Evolutionary conservation across 495 filamentous ascomycete species (phyloP).

Genomic region (Neurospora sp.): DNA sequence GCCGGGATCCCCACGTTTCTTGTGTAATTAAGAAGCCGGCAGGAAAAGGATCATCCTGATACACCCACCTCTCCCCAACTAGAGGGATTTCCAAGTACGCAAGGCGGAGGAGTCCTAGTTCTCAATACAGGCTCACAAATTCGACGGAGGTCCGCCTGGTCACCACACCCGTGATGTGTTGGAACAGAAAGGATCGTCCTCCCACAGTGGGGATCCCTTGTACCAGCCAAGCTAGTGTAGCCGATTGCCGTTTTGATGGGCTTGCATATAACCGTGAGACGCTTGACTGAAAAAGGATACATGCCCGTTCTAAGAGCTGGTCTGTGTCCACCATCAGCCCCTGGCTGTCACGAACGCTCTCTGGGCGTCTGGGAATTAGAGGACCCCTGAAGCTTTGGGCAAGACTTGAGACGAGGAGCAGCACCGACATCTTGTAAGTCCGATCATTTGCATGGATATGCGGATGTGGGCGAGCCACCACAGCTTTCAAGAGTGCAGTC

Average conservation of each 20-base stretch:
- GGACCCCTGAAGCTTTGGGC: conserved; percentile 21
- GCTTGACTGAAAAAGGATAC: conserved; percentile 20
- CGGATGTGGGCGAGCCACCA: conserved; percentile 20
- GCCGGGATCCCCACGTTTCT: background rate
- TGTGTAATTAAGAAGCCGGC: background rate
- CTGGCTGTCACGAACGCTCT: conserved; percentile 19
- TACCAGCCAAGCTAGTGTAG: conserved; percentile 10
- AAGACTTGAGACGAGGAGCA: conserved; percentile 39
- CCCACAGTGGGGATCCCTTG: conserved; percentile 2
- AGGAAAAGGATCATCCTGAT: background rate
- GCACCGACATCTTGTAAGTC: conserved; percentile 23
- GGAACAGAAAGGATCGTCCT: background rate
- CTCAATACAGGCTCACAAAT: background rate
- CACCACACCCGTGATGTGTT: background rate
- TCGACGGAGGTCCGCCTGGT: background rate
- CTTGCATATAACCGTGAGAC: conserved; percentile 15
- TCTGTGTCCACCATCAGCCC: conserved; percentile 10
- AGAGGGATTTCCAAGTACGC: background rate
- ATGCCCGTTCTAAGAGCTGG: conserved; percentile 19
- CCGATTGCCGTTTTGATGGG: conserved; percentile 13
- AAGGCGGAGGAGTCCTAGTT: background rate
- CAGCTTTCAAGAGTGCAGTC: conserved; percentile 28
- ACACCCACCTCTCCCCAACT: background rate
- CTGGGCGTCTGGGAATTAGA: conserved; percentile 21
- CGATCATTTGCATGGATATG: conserved; percentile 10